Conservation (phyloP, 768 basidiomycete genomes). For the Cystobasidium tubakii region DNA sequence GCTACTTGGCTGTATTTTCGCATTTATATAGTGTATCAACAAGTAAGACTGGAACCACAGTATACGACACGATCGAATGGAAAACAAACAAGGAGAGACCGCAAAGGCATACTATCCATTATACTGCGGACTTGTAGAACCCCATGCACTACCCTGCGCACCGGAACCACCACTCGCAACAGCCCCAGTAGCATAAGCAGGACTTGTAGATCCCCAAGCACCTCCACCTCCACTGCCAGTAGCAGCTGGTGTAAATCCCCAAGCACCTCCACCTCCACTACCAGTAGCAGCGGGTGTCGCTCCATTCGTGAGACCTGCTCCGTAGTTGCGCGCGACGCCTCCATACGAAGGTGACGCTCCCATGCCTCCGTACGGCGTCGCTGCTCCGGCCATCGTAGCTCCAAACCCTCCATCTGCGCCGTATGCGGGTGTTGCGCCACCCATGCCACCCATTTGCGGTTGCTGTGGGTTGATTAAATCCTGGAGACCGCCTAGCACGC, state of each 20-base stretch:
- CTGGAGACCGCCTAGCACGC: slow-evolving; percentile 39
- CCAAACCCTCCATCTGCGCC: neutral
- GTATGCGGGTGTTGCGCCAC: slow-evolving; percentile 2
- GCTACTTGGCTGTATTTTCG: no score
- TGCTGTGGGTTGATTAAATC: slow-evolving; percentile 38
- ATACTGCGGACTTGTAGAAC: slow-evolving; percentile 10
- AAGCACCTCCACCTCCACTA: neutral
- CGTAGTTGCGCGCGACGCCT: slow-evolving; percentile 8
- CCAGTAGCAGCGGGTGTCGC: neutral
- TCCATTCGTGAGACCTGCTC: slow-evolving; percentile 13
- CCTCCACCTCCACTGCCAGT: neutral
- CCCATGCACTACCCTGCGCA: slow-evolving; percentile 23
- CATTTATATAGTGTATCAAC: neutral
- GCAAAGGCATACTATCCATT: neutral
- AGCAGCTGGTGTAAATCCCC: slow-evolving; percentile 25
- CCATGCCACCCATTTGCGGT: neutral
- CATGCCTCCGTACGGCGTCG: slow-evolving; percentile 17
- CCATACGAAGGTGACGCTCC: slow-evolving; percentile 16
- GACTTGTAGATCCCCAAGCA: slow-evolving; percentile 26
- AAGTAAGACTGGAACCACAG: neutral
- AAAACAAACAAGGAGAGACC: neutral
- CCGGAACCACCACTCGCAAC: no score
- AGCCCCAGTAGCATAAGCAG: neutral
- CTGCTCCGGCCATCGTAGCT: neutral
- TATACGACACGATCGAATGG: neutral